These are phyloP conservation scores for Colletotrichum sp. DNA, from an alignment of 2,329 filamentous ascomycete genomes.

Conservation along the genomic window DNA sequence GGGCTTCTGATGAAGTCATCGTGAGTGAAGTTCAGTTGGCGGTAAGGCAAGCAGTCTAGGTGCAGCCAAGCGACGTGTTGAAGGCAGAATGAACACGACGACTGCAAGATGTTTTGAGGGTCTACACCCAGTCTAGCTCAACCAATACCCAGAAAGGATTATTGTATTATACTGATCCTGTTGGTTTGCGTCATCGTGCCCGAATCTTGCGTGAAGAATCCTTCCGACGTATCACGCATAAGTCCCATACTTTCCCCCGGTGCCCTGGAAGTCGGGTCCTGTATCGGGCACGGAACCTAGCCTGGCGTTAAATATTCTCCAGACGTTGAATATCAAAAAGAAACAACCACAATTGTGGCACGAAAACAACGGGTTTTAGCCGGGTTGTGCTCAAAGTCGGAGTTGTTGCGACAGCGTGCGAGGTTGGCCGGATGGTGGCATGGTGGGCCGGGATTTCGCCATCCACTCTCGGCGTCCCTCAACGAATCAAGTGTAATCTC, in stretches of 20 bases:
- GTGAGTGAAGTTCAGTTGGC: neutral
- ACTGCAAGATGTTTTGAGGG: neutral
- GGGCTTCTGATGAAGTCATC: neutral
- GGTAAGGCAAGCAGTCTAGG: neutral
- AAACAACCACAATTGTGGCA: neutral
- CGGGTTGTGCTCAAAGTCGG: neutral
- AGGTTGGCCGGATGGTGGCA: neutral
- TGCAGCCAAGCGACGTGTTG: neutral
- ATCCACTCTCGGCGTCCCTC: neutral
- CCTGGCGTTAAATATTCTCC: neutral
- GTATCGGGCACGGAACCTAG: neutral
- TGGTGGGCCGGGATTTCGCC: constrained; percentile 11
- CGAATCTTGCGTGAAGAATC: neutral
- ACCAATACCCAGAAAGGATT: neutral
- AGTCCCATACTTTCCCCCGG: neutral
- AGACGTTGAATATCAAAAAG: neutral
- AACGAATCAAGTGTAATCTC: neutral
- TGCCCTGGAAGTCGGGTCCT: neutral
- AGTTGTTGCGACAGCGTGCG: neutral
- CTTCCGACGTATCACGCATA: neutral
- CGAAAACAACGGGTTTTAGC: neutral
- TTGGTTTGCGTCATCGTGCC: neutral
- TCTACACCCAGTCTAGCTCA: neutral
- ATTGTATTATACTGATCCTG: neutral
- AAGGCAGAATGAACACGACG: neutral